Evolutionary conservation across 2,329 filamentous ascomycete species (phyloP).

Genomic region (Epicoccum nigrum): DNA sequence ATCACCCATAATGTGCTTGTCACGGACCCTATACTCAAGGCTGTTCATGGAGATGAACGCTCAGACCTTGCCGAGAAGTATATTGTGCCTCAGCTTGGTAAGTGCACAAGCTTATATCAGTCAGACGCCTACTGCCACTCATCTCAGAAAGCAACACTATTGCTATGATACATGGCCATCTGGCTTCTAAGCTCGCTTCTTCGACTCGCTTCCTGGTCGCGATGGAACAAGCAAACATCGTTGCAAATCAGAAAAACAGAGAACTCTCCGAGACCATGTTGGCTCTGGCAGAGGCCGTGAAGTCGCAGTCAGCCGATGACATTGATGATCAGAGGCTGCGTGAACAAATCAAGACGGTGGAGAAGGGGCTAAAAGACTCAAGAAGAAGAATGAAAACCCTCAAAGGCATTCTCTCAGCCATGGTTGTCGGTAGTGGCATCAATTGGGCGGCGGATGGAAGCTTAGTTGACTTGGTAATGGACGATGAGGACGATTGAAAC

Average conservation of each 20-base stretch:
- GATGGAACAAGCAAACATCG: conserved; percentile 64
- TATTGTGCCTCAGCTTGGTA: conserved; percentile 9
- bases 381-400: conserved; percentile 74
- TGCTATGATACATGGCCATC: conserved; percentile 67
- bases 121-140: conserved; percentile 69
- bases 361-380: conserved; percentile 66
- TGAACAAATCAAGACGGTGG: conserved; percentile 63
- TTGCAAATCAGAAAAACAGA: conserved; percentile 65
- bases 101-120: conserved; percentile 14
- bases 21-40: conserved; percentile 77
- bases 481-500: conserved; percentile 57
- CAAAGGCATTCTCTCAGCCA: conserved; percentile 78
- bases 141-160: conserved; percentile 70
- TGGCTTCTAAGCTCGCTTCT: conserved; percentile 61
- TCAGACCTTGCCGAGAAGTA: conserved; percentile 73
- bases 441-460: conserved; percentile 77
- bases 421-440: conserved; percentile 80
- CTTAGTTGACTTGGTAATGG: conserved; percentile 74
- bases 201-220: conserved; percentile 61
- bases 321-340: conserved; percentile 60
- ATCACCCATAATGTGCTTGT: conserved; percentile 72
- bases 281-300: conserved; percentile 64
- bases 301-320: conserved; percentile 60
- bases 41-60: conserved; percentile 72
- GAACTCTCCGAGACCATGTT: conserved; percentile 68